These are phyloP conservation scores for Mycoemilia scoparia DNA, from an alignment of 192 early-diverging fungal species.

Conservation along the genomic window DNA sequence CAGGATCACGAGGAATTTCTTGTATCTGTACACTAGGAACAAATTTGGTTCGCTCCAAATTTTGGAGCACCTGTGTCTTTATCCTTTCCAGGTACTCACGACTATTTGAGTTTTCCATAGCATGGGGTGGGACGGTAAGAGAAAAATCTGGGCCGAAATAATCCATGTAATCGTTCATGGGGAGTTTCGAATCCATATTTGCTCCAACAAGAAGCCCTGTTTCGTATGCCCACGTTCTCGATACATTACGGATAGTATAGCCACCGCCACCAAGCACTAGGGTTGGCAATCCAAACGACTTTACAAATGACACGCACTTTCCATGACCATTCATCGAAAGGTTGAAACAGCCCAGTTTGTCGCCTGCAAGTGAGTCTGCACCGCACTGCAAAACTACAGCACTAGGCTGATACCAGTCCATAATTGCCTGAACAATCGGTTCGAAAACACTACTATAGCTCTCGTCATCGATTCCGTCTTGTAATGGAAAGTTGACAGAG, in stretches of 20 bases:
- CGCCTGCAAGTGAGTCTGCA: conserved; percentile 84
- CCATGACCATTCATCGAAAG: conserved; percentile 87
- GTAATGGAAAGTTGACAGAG: conserved; percentile 88
- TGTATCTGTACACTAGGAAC: conserved; percentile 43
- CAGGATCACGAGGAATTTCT: conserved; percentile 24
- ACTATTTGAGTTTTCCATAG: conserved; percentile 77
- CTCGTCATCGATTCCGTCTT: conserved; percentile 84
- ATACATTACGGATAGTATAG: conserved; percentile 92
- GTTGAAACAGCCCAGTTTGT: conserved; percentile 89
- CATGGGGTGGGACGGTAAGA: conserved; percentile 70
- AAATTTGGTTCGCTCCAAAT: conserved; percentile 37
- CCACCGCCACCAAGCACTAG: conserved; percentile 91
- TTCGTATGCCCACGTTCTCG: conserved; percentile 89
- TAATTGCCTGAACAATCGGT: conserved; percentile 63
- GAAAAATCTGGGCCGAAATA: conserved; percentile 89
- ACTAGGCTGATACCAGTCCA: conserved; percentile 84
- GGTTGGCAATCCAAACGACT: conserved; percentile 76
- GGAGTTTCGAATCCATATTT: conserved; percentile 53
- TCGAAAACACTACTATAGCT: conserved; percentile 83
- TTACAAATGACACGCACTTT: conserved; percentile 83
- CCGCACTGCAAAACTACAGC: conserved; percentile 91
- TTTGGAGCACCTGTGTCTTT: conserved; percentile 34
- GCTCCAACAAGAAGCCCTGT: conserved; percentile 64
- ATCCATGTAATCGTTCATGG: conserved; percentile 77
- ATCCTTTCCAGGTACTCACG: conserved; percentile 65